Percentiles rank a stretch among this genome's conserved stretches.
Evolutionary conservation across 1,284 basidiomycete genomes (phyloP).

Genomic region (Hortiboletus rubellus): DNA sequence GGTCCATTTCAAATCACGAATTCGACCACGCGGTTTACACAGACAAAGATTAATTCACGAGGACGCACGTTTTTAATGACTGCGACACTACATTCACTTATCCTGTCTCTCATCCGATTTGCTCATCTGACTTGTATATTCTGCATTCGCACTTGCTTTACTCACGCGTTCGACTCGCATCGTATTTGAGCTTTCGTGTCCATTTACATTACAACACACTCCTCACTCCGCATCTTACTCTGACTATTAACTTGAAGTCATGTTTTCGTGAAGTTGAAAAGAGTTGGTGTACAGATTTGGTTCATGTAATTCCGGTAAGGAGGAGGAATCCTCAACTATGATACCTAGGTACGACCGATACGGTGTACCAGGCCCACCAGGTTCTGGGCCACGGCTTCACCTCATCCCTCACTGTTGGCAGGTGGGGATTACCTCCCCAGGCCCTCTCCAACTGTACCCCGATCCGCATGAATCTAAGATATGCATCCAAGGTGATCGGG

Average conservation of each 20-base stretch:
- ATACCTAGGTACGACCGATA: too few species aligned
- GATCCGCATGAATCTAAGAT: too few species aligned
- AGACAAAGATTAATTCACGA: not conserved
- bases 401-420: too few species aligned
- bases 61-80: not conserved
- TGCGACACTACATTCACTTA: not conserved
- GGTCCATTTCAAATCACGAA: not conserved
- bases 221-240: conserved; percentile 1
- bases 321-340: too few species aligned
- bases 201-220: conserved; percentile 3
- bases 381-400: too few species aligned
- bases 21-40: not conserved
- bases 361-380: too few species aligned
- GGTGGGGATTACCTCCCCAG: too few species aligned
- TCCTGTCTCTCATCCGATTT: not conserved
- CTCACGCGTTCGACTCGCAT: not conserved
- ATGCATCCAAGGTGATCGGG: too few species aligned
- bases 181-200: not conserved
- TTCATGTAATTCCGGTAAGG: too few species aligned
- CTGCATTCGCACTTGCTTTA: not conserved
- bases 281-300: not conserved
- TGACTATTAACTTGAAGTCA: not conserved
- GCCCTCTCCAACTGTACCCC: too few species aligned
- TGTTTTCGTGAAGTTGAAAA: not conserved
- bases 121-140: not conserved